Evolutionary conservation across 805 yeast genomes (phyloP).

Genomic region (Candida methanosorbosa): DNA sequence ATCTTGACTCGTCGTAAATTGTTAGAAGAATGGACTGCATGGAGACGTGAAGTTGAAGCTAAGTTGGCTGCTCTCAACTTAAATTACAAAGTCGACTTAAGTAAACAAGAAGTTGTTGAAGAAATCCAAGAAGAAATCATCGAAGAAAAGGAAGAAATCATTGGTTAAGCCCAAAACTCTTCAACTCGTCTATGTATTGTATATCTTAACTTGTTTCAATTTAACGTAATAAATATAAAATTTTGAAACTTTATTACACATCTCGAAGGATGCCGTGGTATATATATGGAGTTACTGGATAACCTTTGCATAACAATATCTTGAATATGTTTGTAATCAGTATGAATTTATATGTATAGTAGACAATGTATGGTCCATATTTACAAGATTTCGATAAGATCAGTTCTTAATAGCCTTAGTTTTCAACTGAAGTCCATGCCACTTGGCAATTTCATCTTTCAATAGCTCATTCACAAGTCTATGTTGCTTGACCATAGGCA

Average conservation of each 20-base stretch:
- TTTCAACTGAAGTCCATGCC: constrained; percentile 91
- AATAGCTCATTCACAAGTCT: constrained; percentile 75
- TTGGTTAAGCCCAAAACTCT: constrained; percentile 37
- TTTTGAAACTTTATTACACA: too few species aligned
- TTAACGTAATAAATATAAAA: too few species aligned
- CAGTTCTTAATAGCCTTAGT: constrained; percentile 44
- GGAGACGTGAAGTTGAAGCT: constrained; percentile 50
- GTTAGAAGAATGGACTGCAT: constrained; percentile 78
- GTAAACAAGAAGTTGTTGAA: constrained; percentile 50
- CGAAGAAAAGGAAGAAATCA: constrained; percentile 64
- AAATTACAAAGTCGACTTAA: constrained; percentile 40
- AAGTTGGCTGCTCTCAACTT: constrained; percentile 38
- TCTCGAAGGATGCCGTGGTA: too few species aligned
- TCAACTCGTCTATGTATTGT: too few species aligned
- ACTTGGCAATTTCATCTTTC: constrained; percentile 75
- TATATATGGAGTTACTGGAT: too few species aligned
- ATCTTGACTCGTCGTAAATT: constrained; percentile 75
- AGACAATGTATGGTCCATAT: too few species aligned
- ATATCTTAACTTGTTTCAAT: too few species aligned
- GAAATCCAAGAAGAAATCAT: constrained; percentile 71
- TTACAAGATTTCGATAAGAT: too few species aligned
- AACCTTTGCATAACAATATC: too few species aligned
- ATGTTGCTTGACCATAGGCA: constrained; percentile 86
- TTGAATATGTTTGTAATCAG: too few species aligned
- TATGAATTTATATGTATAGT: too few species aligned